Percentiles rank a stretch among this genome's conserved stretches.
phyloP scores from a whole-genome alignment of 208 protist species.

The Leptomonas seymouri region DNA sequence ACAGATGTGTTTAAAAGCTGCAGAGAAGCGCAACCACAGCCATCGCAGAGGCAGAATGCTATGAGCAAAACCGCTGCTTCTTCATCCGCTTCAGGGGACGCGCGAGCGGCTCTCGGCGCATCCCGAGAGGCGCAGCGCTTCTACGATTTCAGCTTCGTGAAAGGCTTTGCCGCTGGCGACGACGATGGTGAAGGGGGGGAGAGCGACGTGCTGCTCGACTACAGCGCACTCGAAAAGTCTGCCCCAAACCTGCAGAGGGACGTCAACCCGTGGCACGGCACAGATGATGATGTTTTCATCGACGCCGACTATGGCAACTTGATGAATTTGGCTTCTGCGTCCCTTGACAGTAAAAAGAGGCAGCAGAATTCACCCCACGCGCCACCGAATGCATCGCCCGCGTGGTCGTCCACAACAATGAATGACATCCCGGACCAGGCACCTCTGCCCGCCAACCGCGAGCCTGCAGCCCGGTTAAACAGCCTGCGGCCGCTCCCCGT shows the following conservation, averaged over 20 bases:
- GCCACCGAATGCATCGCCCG: not conserved
- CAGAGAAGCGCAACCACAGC: not conserved
- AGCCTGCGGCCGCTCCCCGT: not conserved
- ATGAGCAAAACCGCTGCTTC: too few relatives aligned
- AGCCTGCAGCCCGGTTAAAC: not conserved
- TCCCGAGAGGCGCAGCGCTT: not conserved
- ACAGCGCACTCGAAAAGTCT: not conserved
- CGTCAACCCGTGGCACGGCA: not conserved
- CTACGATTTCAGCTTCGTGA: constrained; percentile 13
- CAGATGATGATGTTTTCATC: not conserved
- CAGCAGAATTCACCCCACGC: not conserved
- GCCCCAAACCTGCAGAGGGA: not conserved
- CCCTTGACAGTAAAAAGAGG: too few relatives aligned
- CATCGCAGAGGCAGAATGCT: not conserved
- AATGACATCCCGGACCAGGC: not conserved
- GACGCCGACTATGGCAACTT: not conserved
- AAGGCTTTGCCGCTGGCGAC: not conserved
- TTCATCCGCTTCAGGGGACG: not conserved
- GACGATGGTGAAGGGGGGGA: not conserved
- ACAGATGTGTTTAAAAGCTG: not conserved
- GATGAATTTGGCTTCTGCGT: not conserved
- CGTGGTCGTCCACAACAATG: not conserved
- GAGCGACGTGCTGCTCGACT: not conserved
- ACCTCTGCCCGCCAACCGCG: not conserved
- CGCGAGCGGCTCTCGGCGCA: too few relatives aligned